These are phyloP conservation scores for Claviceps sp. DNA, from an alignment of 2,329 filamentous ascomycete species.

Conservation along the genomic window DNA sequence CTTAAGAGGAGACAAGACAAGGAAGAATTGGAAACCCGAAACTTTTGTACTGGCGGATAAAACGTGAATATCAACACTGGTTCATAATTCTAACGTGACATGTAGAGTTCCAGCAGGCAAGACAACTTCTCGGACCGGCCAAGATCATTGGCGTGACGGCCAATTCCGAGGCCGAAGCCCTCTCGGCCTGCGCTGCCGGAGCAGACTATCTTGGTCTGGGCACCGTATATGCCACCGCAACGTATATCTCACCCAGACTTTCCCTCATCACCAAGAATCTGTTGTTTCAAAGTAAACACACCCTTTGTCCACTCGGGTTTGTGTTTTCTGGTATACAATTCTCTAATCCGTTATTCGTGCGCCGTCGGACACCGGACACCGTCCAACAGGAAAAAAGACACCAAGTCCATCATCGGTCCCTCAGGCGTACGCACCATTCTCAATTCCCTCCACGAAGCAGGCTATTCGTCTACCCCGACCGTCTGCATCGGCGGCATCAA, in stretches of 20 bases:
- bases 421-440: conserved; percentile 41
- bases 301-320: too few species aligned
- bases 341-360: background rate
- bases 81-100: background rate
- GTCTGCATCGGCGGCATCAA: conserved; percentile 90
- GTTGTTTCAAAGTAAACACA: background rate
- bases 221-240: conserved; percentile 74
- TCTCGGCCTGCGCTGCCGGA: conserved; percentile 57
- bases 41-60: too few species aligned
- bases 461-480: conserved; percentile 36
- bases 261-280: background rate
- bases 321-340: too few species aligned
- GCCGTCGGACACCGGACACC: too few species aligned
- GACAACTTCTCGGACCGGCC: conserved; percentile 56
- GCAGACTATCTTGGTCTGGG: conserved; percentile 87
- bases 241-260: conserved; percentile 32
- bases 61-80: background rate
- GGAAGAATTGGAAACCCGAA: background rate
- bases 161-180: conserved; percentile 59
- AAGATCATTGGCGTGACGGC: conserved; percentile 84
- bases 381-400: conserved; percentile 60
- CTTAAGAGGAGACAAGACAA: background rate
- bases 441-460: conserved; percentile 37
- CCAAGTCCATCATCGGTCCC: conserved; percentile 50
- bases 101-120: conserved; percentile 32